Evolutionary conservation across 2,329 filamentous ascomycete species (phyloP).

Genomic region (Monosporascus sp.): DNA sequence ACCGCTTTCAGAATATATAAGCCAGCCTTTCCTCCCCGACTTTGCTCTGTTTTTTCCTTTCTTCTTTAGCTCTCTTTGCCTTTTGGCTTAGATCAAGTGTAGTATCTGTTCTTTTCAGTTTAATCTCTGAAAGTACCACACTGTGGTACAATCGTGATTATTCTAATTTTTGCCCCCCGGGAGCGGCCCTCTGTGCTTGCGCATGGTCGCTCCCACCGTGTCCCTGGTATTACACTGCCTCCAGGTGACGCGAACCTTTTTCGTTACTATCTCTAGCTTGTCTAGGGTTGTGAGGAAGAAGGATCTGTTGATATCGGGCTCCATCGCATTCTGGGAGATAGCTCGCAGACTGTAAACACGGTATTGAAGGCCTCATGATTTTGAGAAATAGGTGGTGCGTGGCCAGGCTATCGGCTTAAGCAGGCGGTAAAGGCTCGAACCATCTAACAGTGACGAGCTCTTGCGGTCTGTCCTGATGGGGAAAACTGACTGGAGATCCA

Average conservation of each 20-base stretch:
- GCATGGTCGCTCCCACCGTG: constrained; percentile 60
- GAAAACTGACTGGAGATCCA: no score
- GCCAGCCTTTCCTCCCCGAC: not conserved
- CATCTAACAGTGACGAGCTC: no score
- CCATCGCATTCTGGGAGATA: no score
- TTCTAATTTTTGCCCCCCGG: constrained; percentile 66
- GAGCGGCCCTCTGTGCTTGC: constrained; percentile 65
- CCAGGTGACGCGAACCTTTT: constrained; percentile 65
- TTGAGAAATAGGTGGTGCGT: no score
- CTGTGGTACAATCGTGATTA: constrained; percentile 70
- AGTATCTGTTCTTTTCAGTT: constrained; percentile 97
- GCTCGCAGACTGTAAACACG: no score
- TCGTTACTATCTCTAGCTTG: constrained; percentile 53
- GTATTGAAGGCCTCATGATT: no score
- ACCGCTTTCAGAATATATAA: constrained; percentile 16
- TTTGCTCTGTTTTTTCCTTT: constrained; percentile 42
- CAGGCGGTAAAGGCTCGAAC: no score
- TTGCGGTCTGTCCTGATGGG: no score
- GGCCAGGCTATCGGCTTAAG: no score
- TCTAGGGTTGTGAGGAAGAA: constrained; percentile 53
- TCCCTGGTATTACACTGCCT: constrained; percentile 72
- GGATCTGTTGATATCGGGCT: no score
- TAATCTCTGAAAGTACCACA: constrained; percentile 86
- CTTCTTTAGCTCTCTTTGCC: constrained; percentile 49
- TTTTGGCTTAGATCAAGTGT: constrained; percentile 76